Conservation (phyloP, 2,329 filamentous ascomycete genomes). For the Fusarium tuaranense region DNA sequence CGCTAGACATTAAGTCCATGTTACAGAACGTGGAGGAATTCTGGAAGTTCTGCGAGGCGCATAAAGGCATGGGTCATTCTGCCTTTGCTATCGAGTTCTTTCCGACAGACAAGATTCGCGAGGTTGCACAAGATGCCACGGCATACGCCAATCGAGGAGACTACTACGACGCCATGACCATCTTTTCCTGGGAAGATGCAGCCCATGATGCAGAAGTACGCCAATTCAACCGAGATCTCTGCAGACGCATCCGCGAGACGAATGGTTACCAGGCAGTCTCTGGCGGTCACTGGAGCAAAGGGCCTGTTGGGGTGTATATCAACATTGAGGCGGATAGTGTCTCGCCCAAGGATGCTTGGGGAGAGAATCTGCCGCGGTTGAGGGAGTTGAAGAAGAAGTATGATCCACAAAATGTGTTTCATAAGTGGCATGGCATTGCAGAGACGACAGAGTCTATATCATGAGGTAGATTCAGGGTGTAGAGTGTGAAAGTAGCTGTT, state of each 20-base stretch:
- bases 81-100: slow-evolving; percentile 55
- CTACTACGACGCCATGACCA: slow-evolving; percentile 57
- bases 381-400: slow-evolving; percentile 49
- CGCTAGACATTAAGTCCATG: slow-evolving; percentile 47
- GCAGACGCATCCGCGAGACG: slow-evolving; percentile 37
- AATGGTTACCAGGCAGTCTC: slow-evolving; percentile 38
- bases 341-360: slow-evolving; percentile 46
- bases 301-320: slow-evolving; percentile 44
- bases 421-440: slow-evolving; percentile 46
- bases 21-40: slow-evolving; percentile 46
- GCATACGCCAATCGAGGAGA: slow-evolving; percentile 59
- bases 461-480: neutral
- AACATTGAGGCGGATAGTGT: slow-evolving; percentile 46
- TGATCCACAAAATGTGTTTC: slow-evolving; percentile 50
- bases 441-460: neutral
- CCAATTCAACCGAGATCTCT: slow-evolving; percentile 52
- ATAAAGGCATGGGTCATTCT: slow-evolving; percentile 38
- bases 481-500: neutral
- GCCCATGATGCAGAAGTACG: slow-evolving; percentile 52
- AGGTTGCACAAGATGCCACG: slow-evolving; percentile 51
- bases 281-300: slow-evolving; percentile 31
- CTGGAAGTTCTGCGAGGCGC: slow-evolving; percentile 37
- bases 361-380: slow-evolving; percentile 45
- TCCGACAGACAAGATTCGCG: slow-evolving; percentile 53
- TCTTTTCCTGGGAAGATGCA: slow-evolving; percentile 54